These are phyloP conservation scores for Epicoccum sorghinum DNA, from an alignment of 2,329 filamentous ascomycete genomes.

Conservation along the genomic window DNA sequence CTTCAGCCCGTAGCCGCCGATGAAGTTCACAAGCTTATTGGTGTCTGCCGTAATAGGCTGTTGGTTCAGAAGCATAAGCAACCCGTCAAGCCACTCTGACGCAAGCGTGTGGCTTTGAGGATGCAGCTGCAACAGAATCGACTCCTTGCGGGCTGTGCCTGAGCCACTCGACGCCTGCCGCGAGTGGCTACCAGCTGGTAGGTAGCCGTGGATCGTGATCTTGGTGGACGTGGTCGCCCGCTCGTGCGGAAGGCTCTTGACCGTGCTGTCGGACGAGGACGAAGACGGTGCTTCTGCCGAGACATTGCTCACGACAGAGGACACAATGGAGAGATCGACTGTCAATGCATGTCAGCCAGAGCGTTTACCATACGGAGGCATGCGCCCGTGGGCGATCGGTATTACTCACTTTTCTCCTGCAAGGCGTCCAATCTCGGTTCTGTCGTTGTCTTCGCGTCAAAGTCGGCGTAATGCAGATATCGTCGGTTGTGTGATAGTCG, in stretches of 20 bases:
- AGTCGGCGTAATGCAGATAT: conserved; percentile 89
- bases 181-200: conserved; percentile 42
- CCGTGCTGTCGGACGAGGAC: conserved; percentile 55
- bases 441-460: conserved; percentile 66
- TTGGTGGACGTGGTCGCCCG: conserved; percentile 68
- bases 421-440: conserved; percentile 77
- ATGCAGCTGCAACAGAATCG: conserved; percentile 79
- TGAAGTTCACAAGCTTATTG: conserved; percentile 82
- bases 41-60: conserved; percentile 97
- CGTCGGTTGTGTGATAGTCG: conserved; percentile 89
- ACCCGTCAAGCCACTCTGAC: conserved; percentile 94
- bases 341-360: conserved; percentile 36
- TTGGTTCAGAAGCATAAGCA: conserved; percentile 94
- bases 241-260: conserved; percentile 41
- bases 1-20: conserved; percentile 90
- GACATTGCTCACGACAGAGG: conserved; percentile 92
- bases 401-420: conserved; percentile 69
- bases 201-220: conserved; percentile 86
- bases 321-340: conserved; percentile 85
- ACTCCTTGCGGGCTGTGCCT: conserved; percentile 61
- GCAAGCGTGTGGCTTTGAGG: conserved; percentile 81
- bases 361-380: conserved; percentile 23
- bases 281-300: conserved; percentile 65
- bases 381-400: conserved; percentile 10
- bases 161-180: conserved; percentile 41